Evolutionary conservation across 192 early-diverging fungal species (phyloP).

Genomic region (Podila minutissima): DNA sequence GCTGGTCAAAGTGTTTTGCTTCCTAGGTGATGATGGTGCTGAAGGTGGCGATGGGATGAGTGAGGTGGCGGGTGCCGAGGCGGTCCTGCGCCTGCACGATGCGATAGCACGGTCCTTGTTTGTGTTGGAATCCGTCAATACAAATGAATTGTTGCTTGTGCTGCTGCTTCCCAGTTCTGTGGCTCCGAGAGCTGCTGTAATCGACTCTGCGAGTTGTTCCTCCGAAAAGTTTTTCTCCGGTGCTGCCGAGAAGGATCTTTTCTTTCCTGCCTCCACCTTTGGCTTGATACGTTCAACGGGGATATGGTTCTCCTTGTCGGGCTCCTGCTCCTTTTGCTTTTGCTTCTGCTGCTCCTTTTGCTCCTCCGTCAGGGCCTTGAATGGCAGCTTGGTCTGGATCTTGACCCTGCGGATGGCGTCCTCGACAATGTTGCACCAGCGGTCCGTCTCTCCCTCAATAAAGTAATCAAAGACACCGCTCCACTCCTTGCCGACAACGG

Average conservation of each 20-base stretch:
- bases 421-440: slow-evolving; percentile 60
- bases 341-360: slow-evolving; percentile 20
- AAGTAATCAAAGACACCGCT: slow-evolving; percentile 82
- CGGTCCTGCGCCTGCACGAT: slow-evolving; percentile 6
- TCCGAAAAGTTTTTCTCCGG: slow-evolving; percentile 6
- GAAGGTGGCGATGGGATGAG: background rate
- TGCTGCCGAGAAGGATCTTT: slow-evolving; percentile 22
- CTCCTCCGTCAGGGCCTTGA: slow-evolving; percentile 29
- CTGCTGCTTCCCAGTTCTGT: background rate
- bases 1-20: slow-evolving; percentile 8
- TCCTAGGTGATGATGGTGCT: slow-evolving; percentile 11
- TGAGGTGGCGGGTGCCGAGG: background rate
- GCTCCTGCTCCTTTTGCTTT: slow-evolving; percentile 17
- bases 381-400: slow-evolving; percentile 42
- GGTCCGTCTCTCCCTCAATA: slow-evolving; percentile 76
- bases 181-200: background rate
- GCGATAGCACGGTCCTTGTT: slow-evolving; percentile 4
- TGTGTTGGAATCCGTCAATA: background rate
- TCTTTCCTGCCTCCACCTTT: slow-evolving; percentile 11
- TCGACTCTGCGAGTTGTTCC: slow-evolving; percentile 6
- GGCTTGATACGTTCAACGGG: slow-evolving; percentile 15
- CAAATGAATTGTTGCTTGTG: background rate
- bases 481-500: slow-evolving; percentile 77
- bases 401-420: slow-evolving; percentile 48
- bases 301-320: slow-evolving; percentile 41